These are phyloP conservation scores for Geopyxis carbonaria DNA, from an alignment of 495 filamentous ascomycete species.

Conservation along the genomic window DNA sequence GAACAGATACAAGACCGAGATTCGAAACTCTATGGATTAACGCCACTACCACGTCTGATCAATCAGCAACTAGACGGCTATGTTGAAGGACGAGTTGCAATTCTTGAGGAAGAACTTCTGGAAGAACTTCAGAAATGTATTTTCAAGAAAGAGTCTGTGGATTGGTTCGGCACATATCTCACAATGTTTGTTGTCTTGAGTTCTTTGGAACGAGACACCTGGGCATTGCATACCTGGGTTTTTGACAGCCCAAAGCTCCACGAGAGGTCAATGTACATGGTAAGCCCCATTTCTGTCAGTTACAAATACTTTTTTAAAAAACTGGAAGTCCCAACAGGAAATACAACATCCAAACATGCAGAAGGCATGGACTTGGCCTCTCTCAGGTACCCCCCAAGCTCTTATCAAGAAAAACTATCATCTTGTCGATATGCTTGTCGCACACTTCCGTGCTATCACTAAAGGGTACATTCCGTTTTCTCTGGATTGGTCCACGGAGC, in stretches of 20 bases:
- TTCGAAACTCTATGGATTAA: constrained; percentile 17
- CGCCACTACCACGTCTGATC: constrained; percentile 16
- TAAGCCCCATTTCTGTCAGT: constrained; percentile 5
- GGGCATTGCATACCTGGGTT: constrained; percentile 19
- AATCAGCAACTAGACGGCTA: constrained; percentile 22
- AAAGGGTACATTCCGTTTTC: constrained; percentile 22
- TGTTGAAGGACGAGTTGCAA: constrained; percentile 17
- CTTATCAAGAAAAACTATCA: constrained; percentile 16
- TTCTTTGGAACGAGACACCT: constrained; percentile 20
- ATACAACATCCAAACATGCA: constrained; percentile 9
- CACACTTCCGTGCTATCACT: constrained; percentile 21
- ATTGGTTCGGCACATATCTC: constrained; percentile 25
- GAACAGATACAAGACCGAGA: constrained; percentile 13
- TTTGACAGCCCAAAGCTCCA: constrained; percentile 8
- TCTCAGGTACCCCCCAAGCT: constrained; percentile 9
- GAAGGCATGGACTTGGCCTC: constrained; percentile 19
- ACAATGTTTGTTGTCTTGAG: constrained; percentile 16
- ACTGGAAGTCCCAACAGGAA: constrained; percentile 3
- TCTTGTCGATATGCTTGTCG: constrained; percentile 20
- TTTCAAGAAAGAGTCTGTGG: constrained; percentile 16
- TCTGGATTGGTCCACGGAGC: constrained; percentile 21
- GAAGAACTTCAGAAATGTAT: constrained; percentile 18
- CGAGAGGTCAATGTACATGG: constrained; percentile 11
- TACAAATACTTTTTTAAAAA: background rate
- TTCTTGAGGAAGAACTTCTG: constrained; percentile 19